Evolutionary conservation across 2,329 filamentous ascomycete species (phyloP), one percentile per base, ranked within the genome.

Genomic region (Fusarium xylarioides): DNA sequence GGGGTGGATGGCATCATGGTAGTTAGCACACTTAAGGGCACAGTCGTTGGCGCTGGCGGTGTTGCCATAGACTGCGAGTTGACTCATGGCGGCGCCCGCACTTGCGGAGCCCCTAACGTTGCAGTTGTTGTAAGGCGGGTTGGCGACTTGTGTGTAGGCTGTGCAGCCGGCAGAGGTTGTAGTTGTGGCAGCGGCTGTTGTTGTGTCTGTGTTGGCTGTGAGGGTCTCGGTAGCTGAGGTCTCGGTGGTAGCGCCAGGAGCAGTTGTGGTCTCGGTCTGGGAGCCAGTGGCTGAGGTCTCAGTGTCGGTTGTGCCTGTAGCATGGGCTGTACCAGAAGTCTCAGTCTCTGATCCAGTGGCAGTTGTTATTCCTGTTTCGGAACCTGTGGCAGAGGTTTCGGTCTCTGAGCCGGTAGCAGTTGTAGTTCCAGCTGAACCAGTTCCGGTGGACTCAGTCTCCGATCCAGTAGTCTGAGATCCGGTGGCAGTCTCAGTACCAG

Each of bases 401-500:
- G 49, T 42, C 11, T 37, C 47, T 9, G 52, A 32, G 8, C 21
- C 46, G n/a, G 60, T 44, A 11, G 21, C 32, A 19, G 59, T 23
- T 18, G 40, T 43, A 18, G n/a, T 43, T 43, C 40, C 40, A 26
- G 23, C 43, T 28, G 43, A 28, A 14, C 4, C 43, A 28, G 43
- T 46, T 4, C 18, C 43, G 0, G 43, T 18, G 2, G 50, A 40
- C 35, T 52, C 37, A 11, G 63, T 64, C 7, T n/a, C 67, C 7
- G 40, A 35, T 19, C 37, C 38, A 15, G 56, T 46, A 10, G 52
- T 61, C 23, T 70, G 46, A 1, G 37, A 19, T 26, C 34, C 52
- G 2, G 58, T 43, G 4, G 44, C 32, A 23, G 66, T 70, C 44
- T 70, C 66, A 10, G 43, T 63, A 4, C 60, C 67, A 52, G 61